Evolutionary conservation across 306 rosid genomes (phyloP), one percentile per base, ranked within the genome.

Genomic region (Dryas alaskensis): DNA sequence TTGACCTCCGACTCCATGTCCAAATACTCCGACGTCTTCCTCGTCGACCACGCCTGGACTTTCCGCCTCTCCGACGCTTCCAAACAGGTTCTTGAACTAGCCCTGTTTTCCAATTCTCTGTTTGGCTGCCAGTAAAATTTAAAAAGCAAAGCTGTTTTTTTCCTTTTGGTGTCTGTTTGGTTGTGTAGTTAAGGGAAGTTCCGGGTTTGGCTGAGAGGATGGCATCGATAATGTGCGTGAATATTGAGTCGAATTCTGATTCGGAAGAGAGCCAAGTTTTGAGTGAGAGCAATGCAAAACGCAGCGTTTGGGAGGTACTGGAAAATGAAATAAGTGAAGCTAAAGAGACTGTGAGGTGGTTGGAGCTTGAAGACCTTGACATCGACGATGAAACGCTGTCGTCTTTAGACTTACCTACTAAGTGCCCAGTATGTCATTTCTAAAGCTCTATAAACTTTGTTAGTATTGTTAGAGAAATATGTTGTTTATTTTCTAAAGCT

Each of bases 41-140:
- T 93, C 59, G 50, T 93, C 74, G 98, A 93, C 76, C 98, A 91
- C 70, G 98, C 98, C 12, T 93, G 98, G 97, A 93, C 97, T 73
- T 93, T 93, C 84, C 88, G 98, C 73, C 98, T 91, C 72, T 77
- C 96, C 51, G 97, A 88, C 79, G 94, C 97, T 55, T 86, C 81
- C 86, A 84, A 84, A 42, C 97, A 93, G 97, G 98, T 92, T 62
- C 69, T 17, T 1, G 6, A 7, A 7, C 51, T 14, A 54, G 66
- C 52, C 48, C 62, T n/a, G 31, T 10, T 67, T 47, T 69, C 10
- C 69, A 19, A 11, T 12, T 5, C 39, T 37, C 17, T 73, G 65
- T 73, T 65, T 73, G 74, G 74, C 6, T 58, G 16, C 70, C 45
- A 8, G 25, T 8, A 65, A 58, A 58, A 4, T 31, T 31, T 4